A percentile compares a stretch with the other conserved stretches of the same genome.
Conservation (phyloP, 2,329 filamentous ascomycete genomes). For the Amauroascus verrucosus region DNA sequence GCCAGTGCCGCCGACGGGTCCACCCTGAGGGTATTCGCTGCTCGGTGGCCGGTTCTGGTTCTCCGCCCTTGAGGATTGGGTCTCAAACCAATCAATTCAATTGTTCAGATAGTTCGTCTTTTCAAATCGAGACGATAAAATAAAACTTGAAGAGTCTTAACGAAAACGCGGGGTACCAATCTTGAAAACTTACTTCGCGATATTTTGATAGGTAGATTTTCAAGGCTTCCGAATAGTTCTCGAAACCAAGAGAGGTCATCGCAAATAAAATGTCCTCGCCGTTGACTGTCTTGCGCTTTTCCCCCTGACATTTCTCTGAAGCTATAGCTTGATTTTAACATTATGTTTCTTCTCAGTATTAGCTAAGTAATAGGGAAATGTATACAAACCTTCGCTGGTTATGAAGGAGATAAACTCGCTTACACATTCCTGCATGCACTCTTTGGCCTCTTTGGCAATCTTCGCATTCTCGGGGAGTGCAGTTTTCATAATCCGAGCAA, state of each 20-base stretch:
- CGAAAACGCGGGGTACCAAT: slow-evolving; percentile 17
- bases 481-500: slow-evolving; percentile 98
- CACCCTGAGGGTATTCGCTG: slow-evolving; percentile 32
- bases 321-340: slow-evolving; percentile 44
- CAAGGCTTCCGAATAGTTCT: slow-evolving; percentile 95
- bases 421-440: slow-evolving; percentile 99
- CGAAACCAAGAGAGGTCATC: slow-evolving; percentile 97
- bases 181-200: slow-evolving; percentile 67
- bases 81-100: slow-evolving; percentile 52
- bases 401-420: slow-evolving; percentile 99
- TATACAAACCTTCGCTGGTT: slow-evolving; percentile 86
- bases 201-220: slow-evolving; percentile 98
- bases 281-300: slow-evolving; percentile 98
- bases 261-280: slow-evolving; percentile 97
- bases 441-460: slow-evolving; percentile 97
- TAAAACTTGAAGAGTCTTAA: slow-evolving; percentile 21
- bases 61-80: slow-evolving; percentile 63
- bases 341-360: not conserved
- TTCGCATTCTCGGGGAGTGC: slow-evolving; percentile 96
- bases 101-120: slow-evolving; percentile 40
- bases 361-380: not conserved
- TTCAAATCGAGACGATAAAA: slow-evolving; percentile 28
- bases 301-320: slow-evolving; percentile 97
- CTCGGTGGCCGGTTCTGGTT: slow-evolving; percentile 50
- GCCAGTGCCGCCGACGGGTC: slow-evolving; percentile 19